Percentiles rank a stretch among this genome's conserved stretches.
Conservation (phyloP, 2,329 filamentous ascomycete species). For the Ceratocystiopsis sp. region DNA sequence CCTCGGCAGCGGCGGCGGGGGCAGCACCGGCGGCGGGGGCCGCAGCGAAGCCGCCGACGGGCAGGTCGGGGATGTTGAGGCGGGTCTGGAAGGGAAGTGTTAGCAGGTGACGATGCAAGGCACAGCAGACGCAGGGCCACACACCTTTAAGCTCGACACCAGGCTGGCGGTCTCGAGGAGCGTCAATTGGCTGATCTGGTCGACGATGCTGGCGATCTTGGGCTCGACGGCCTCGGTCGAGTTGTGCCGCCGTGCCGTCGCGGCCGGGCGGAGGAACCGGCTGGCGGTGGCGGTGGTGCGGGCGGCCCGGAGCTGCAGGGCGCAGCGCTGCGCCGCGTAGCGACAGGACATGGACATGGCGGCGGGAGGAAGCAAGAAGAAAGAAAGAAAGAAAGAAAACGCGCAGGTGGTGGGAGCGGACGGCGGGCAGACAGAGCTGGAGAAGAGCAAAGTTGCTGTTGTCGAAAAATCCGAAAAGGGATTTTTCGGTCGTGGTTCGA, state of each 20-base stretch:
- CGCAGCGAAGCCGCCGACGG: constrained; percentile 73
- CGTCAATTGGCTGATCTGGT: constrained; percentile 97
- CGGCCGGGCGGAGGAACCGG: constrained; percentile 22
- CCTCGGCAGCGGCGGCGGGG: constrained; percentile 58
- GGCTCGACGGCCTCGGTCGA: constrained; percentile 71
- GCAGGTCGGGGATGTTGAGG: constrained; percentile 95
- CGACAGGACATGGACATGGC: constrained; percentile 47
- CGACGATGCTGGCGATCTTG: constrained; percentile 88
- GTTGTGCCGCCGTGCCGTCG: constrained; percentile 59
- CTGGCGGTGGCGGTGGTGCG: constrained; percentile 12
- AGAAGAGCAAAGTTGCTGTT: background rate
- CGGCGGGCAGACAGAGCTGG: background rate
- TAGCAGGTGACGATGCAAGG: background rate
- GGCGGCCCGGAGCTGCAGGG: constrained; percentile 39
- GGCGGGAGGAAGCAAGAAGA: background rate
- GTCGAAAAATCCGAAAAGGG: constrained; percentile 2
- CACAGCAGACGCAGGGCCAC: too few relatives aligned
- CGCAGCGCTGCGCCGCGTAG: constrained; percentile 47
- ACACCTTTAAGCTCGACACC: constrained; percentile 86
- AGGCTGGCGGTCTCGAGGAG: constrained; percentile 94
- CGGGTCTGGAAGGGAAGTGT: constrained; percentile 41
- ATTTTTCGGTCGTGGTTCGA: constrained; percentile 2
- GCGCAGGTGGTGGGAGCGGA: background rate
- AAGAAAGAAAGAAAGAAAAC: background rate
- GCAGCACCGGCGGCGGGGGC: constrained; percentile 36